Base-by-base conservation (phyloP, 1,284 basidiomycete species). In the Neonothopanus nambi region DNA sequence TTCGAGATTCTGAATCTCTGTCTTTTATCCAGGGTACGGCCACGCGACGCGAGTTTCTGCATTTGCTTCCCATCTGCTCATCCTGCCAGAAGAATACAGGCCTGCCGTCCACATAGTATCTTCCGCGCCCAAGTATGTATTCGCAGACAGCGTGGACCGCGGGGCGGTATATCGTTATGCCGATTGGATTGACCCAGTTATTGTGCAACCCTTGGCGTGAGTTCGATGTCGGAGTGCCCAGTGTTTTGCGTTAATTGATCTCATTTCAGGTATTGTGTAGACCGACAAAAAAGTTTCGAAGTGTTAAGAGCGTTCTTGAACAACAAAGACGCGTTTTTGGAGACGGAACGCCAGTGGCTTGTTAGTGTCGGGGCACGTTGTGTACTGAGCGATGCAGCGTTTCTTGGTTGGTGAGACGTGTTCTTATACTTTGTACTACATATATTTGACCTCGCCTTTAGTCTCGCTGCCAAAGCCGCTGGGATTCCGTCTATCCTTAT, bases 31-130 rank as follows among this genome's bases (percentile, higher is more conserved):
- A 87, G 84, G 85, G 24, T 89, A 85, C 57, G 86, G 86, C 8
- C 86, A 89, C 64, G 86, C 85, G 20, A 89, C 86, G 5, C 79
- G 86, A 33, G 87, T 89, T 9, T 87, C 85, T 37, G 87, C 86
- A 1, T 81, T 89, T 58, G 73, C 83, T 7, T 70, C 73, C 42
- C 78, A 84, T 57, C 70, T 89, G 13, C 70, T 85, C 12, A 70
- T 67, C 44, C 68, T 82, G 6, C 59, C 63, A 5, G 56, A 59
- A 12, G 52, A 65, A 7, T 63, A 67, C 2, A 63, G 65, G 38
- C 81, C 80, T 3, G 69, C 64, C 18, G 67, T 89, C 3, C 69
- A 82, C 64, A 82, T 89, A 49, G 77, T 85, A 36, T 88, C 86
- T 1, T 86, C 85, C 12, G 86, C 85, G 2, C 85, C 85, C 15